These are phyloP conservation scores for Erigeron canadensis DNA, from an alignment of 129 eudicot species.

Conservation along the genomic window DNA sequence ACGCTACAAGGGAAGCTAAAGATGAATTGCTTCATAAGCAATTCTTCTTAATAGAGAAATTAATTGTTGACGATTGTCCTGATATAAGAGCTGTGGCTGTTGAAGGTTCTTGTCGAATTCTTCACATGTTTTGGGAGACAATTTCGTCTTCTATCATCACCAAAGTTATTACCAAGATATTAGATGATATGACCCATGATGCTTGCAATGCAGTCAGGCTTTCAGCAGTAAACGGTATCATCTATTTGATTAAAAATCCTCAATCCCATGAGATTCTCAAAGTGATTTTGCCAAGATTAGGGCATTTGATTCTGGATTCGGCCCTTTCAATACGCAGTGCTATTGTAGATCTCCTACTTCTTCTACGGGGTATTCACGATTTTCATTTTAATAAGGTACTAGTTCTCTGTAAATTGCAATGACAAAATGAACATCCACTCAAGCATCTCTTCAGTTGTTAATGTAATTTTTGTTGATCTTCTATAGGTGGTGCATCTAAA, in stretches of 20 bases:
- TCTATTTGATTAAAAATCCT: constrained; percentile 89
- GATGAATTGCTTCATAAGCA: constrained; percentile 76
- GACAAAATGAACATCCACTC: constrained; percentile 8
- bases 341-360: constrained; percentile 70
- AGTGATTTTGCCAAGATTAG: constrained; percentile 81
- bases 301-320: constrained; percentile 68
- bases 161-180: constrained; percentile 63
- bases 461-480: constrained; percentile 2
- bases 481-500: constrained; percentile 74
- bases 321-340: constrained; percentile 67
- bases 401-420: constrained; percentile 1
- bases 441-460: not conserved
- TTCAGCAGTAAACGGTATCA: constrained; percentile 81
- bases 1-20: constrained; percentile 76
- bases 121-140: constrained; percentile 89
- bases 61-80: constrained; percentile 84
- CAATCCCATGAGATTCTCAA: constrained; percentile 90
- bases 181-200: constrained; percentile 82
- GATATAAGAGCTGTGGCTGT: constrained; percentile 91
- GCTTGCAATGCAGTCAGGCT: constrained; percentile 68
- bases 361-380: constrained; percentile 54
- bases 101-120: constrained; percentile 92
- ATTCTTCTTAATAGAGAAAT: constrained; percentile 70
- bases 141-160: constrained; percentile 78
- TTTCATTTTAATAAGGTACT: constrained; percentile 92